Evolutionary conservation across 352 stramenopile genomes (phyloP), one percentile per base, ranked within the genome.

Genomic region (Pythium grandisporangium): DNA sequence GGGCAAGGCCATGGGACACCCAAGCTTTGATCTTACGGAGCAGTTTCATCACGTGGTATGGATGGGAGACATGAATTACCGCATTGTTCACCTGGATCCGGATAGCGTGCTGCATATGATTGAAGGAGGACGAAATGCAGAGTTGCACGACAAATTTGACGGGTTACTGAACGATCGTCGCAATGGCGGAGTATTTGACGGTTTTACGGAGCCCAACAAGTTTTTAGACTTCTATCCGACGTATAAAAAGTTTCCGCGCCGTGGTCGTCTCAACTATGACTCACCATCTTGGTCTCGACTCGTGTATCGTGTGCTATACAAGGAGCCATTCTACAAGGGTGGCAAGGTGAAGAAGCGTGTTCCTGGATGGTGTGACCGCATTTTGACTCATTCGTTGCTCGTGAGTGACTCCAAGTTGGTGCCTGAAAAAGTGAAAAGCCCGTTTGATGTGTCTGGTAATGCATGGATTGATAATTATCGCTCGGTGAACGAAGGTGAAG

Each of bases 21-120:
- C 65, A 39, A 82, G 58, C 45, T 93, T 88, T 37, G 78, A 93
- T 39, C 45, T 95, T 8, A 91, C 74, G 5, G 71, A 91, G 51
- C 74, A 93, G 51, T 92, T 93, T 53, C 80, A 95, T 59, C 80
- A 95, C 44, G 70, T 95, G 2, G 67, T 95, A 6, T 95, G 83
- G 83, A 90, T 91, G 71, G 83, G 83, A 14, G 80, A 95, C 42
- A 70, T 93, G 58, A 93, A 93, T 57, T 93, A 93, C 53, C 73
- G 76, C 19, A 87, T 91, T 48, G 73, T 90, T 10, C 58, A 81
- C 14, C 32, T 87, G 40, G 71, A 86, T 40, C 70, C 74, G 30
- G 61, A 82, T 22, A 79, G 82, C 48, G 77, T 89, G 24, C 56
- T 89, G 22, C 66, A 84, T 39, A 83, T 93, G 70, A 56, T 93